Evolutionary conservation across 2,329 filamentous ascomycete species (phyloP).

Genomic region (Aspergillus amoenus): DNA sequence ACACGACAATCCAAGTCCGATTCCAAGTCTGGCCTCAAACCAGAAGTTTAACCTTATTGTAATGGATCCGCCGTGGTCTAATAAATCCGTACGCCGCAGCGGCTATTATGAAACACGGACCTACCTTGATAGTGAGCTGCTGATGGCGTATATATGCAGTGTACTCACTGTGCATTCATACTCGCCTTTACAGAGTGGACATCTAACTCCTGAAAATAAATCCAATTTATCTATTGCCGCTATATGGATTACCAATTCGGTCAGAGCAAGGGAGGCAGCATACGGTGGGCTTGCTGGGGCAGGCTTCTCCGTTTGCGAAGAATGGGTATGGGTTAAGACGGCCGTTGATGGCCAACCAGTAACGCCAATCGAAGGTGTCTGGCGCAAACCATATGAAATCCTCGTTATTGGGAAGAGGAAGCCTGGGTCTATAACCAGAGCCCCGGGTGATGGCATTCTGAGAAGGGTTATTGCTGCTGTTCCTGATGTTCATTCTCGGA

Average conservation of each 20-base stretch:
- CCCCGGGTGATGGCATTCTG: constrained; percentile 25
- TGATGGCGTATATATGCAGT: constrained; percentile 38
- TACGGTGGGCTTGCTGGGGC: constrained; percentile 44
- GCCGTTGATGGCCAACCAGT: constrained; percentile 55
- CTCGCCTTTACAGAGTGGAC: neutral
- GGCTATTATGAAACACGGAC: constrained; percentile 45
- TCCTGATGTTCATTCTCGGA: constrained; percentile 64
- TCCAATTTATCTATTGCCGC: constrained; percentile 43
- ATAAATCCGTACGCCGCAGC: constrained; percentile 57
- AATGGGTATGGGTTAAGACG: constrained; percentile 66
- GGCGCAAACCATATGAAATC: constrained; percentile 63
- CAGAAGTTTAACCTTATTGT: constrained; percentile 58
- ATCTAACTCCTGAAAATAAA: neutral
- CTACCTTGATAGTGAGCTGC: constrained; percentile 27
- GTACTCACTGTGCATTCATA: constrained; percentile 45
- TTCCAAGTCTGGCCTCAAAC: constrained; percentile 24
- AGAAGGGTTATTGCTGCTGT: constrained; percentile 58
- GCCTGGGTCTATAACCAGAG: neutral
- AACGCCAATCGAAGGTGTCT: constrained; percentile 50
- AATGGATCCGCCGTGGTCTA: constrained; percentile 65
- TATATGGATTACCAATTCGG: constrained; percentile 64
- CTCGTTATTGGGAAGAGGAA: constrained; percentile 48
- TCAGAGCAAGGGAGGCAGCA: constrained; percentile 48
- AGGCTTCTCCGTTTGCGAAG: constrained; percentile 54
- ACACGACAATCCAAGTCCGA: constrained; percentile 14